phyloP scores from a whole-genome alignment of 2,329 filamentous ascomycete species.

The Aspergillus quadricinctus region DNA sequence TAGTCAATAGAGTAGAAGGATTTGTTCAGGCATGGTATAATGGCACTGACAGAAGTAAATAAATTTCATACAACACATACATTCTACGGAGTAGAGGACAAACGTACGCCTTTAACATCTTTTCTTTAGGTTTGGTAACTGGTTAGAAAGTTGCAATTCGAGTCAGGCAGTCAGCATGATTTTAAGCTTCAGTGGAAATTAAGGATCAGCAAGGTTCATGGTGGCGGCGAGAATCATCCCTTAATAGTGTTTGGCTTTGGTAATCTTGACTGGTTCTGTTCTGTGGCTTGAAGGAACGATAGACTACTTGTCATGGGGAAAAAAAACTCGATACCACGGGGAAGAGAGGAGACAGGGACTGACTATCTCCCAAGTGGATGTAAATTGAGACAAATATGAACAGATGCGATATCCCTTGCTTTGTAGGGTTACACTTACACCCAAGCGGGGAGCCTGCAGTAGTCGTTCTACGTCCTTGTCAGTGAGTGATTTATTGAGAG shows the following conservation, averaged over 20 bases:
- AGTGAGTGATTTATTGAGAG: neutral
- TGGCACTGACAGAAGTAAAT: neutral
- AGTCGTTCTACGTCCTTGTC: neutral
- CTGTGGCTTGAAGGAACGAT: neutral
- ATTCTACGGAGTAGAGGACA: neutral
- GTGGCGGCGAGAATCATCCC: neutral
- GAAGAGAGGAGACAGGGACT: neutral
- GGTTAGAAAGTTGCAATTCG: neutral
- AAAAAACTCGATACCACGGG: neutral
- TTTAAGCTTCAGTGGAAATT: neutral
- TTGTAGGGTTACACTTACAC: neutral
- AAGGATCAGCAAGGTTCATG: neutral
- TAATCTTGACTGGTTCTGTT: neutral
- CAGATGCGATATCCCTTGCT: neutral
- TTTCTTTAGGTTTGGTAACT: neutral
- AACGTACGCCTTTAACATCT: neutral
- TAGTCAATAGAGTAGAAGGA: too few species aligned
- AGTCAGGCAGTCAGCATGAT: neutral
- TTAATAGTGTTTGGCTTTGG: neutral
- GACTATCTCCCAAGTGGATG: too few species aligned
- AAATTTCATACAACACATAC: neutral
- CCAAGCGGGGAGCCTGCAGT: neutral
- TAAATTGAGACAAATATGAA: too few species aligned
- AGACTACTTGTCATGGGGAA: neutral
- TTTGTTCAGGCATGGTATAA: constrained; percentile 3